Conservation (phyloP, 768 basidiomycete genomes). For the Tubosaeta sp. region DNA sequence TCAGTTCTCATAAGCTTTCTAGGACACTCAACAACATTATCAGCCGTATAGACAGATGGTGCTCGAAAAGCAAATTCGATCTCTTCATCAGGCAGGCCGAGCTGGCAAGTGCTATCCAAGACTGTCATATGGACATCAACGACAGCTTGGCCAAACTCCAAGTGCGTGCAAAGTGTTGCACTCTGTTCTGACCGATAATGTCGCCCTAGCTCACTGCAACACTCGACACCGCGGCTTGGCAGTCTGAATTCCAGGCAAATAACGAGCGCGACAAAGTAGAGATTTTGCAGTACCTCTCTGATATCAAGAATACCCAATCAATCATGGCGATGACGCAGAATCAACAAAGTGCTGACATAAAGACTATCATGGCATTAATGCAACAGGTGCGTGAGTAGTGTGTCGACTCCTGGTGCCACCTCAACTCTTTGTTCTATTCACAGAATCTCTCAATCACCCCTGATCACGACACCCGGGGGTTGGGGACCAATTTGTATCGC, state of each 20-base stretch:
- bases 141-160: slow-evolving; percentile 47
- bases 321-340: slow-evolving; percentile 32
- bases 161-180: slow-evolving; percentile 25
- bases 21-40: slow-evolving; percentile 36
- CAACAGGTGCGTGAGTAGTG: slow-evolving; percentile 36
- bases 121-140: slow-evolving; percentile 42
- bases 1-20: slow-evolving; percentile 6
- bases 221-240: slow-evolving; percentile 46
- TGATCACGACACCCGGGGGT: slow-evolving; percentile 34
- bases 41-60: slow-evolving; percentile 43
- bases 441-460: slow-evolving; percentile 21
- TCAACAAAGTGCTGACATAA: slow-evolving; percentile 34
- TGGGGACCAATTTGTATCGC: slow-evolving; percentile 47
- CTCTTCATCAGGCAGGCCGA: slow-evolving; percentile 45
- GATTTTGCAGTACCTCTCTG: slow-evolving; percentile 39
- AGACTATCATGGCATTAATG: slow-evolving; percentile 45
- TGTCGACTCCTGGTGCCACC: not conserved
- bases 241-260: slow-evolving; percentile 38
- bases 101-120: slow-evolving; percentile 40
- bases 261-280: slow-evolving; percentile 41
- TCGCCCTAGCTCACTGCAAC: slow-evolving; percentile 40
- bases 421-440: slow-evolving; percentile 13
- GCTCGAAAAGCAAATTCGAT: slow-evolving; percentile 34
- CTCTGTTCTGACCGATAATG: slow-evolving; percentile 5
- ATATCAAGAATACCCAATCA: slow-evolving; percentile 39